phyloP scores from a whole-genome alignment of 805 yeast species.

The Cyberlindnera americana region DNA sequence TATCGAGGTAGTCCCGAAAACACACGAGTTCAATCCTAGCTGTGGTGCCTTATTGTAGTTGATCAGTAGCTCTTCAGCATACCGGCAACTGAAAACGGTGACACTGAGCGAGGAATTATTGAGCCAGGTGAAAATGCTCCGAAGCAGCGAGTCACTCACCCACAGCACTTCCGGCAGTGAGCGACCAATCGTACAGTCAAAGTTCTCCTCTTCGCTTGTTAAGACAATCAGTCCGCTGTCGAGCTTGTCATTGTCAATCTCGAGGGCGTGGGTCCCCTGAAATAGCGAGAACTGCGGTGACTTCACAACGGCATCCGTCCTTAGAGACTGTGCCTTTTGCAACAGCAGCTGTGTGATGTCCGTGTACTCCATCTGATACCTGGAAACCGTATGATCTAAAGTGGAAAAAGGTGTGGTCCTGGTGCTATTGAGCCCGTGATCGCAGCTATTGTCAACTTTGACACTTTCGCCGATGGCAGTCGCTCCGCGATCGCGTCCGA shows the following conservation, averaged over 20 bases:
- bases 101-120: slow-evolving; percentile 71
- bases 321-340: slow-evolving; percentile 35
- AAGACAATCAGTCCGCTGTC: slow-evolving; percentile 72
- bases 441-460: too few species aligned
- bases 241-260: slow-evolving; percentile 62
- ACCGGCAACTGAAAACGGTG: slow-evolving; percentile 71
- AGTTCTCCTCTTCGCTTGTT: slow-evolving; percentile 40
- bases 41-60: slow-evolving; percentile 32
- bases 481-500: neutral
- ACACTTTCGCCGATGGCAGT: too few species aligned
- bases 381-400: too few species aligned
- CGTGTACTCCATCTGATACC: slow-evolving; percentile 5
- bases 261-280: slow-evolving; percentile 88
- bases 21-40: slow-evolving; percentile 13
- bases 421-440: too few species aligned
- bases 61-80: slow-evolving; percentile 56
- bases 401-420: too few species aligned
- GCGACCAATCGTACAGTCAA: slow-evolving; percentile 40
- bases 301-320: slow-evolving; percentile 55
- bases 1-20: slow-evolving; percentile 2
- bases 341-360: slow-evolving; percentile 60
- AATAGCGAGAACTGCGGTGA: slow-evolving; percentile 59
- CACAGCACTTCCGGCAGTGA: slow-evolving; percentile 42
- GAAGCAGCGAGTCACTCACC: slow-evolving; percentile 50
- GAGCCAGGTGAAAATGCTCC: slow-evolving; percentile 68